Conservation (phyloP, 192 early-diverging fungal genomes). For the Backusella tuberculispora region DNA sequence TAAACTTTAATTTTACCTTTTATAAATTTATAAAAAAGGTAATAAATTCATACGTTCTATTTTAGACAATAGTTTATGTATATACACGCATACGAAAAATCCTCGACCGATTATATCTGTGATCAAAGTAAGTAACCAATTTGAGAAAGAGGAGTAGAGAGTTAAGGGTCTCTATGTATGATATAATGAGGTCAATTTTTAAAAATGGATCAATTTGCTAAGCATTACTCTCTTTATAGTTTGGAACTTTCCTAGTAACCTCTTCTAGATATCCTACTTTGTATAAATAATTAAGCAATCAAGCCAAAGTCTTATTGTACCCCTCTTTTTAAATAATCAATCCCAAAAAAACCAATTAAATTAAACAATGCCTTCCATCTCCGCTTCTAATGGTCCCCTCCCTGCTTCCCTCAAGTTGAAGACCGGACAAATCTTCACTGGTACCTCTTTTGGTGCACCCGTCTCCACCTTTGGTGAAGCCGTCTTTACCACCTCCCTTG, state of each 20-base stretch:
- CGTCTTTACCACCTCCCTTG: conserved; percentile 93
- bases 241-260: conserved; percentile 32
- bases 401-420: conserved; percentile 78
- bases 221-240: conserved; percentile 19
- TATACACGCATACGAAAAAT: conserved; percentile 83
- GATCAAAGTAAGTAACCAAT: conserved; percentile 66
- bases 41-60: conserved; percentile 9
- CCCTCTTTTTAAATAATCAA: conserved; percentile 4
- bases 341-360: not conserved
- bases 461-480: conserved; percentile 80
- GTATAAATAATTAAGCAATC: conserved; percentile 17
- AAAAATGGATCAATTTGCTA: not conserved
- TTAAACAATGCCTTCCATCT: conserved; percentile 4
- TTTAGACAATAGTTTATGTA: conserved; percentile 57
- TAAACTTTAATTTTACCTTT: not conserved
- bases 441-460: conserved; percentile 86
- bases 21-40: not conserved
- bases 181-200: not conserved
- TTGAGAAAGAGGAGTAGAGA: too few species aligned
- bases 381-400: conserved; percentile 27
- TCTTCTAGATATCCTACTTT: not conserved
- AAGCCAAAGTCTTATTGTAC: conserved; percentile 10
- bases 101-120: conserved; percentile 89
- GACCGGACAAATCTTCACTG: conserved; percentile 81
- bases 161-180: too few species aligned